Conservation (phyloP, 345 rosid genomes). For the Durio zibethinus region DNA sequence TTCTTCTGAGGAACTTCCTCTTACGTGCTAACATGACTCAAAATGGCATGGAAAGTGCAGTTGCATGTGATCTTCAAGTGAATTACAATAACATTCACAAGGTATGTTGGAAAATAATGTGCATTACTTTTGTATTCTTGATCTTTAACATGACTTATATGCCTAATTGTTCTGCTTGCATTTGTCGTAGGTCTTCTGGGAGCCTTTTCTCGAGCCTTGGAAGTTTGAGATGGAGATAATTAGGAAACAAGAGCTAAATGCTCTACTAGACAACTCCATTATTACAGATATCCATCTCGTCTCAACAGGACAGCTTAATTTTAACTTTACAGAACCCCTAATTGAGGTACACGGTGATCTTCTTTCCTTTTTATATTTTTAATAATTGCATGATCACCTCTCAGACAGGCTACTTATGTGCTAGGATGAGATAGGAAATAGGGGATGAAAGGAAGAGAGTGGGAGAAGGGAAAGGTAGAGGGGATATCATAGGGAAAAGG, state of each 20-base stretch:
- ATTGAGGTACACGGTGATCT: slow-evolving; percentile 55
- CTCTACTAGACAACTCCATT: slow-evolving; percentile 48
- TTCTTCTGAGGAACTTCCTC: slow-evolving; percentile 51
- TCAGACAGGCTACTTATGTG: neutral
- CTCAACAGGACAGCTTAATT: slow-evolving; percentile 65
- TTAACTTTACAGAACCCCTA: slow-evolving; percentile 75
- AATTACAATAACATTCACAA: slow-evolving; percentile 84
- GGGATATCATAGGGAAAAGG: neutral
- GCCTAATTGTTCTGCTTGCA: slow-evolving; percentile 19
- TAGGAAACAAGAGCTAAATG: slow-evolving; percentile 46
- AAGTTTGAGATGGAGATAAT: slow-evolving; percentile 51
- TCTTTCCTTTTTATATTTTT: neutral
- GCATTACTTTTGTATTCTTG: neutral
- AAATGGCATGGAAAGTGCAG: slow-evolving; percentile 43
- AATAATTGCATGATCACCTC: neutral
- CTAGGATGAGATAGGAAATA: neutral
- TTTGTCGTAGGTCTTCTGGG: slow-evolving; percentile 69
- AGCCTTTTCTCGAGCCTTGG: slow-evolving; percentile 95
- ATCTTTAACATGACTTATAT: slow-evolving; percentile 2
- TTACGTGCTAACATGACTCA: slow-evolving; percentile 43
- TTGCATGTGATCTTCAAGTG: slow-evolving; percentile 62
- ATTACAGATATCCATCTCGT: slow-evolving; percentile 57
- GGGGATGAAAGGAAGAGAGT: neutral
- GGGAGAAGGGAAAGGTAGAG: neutral
- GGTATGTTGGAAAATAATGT: slow-evolving; percentile 35